Evolutionary conservation across 768 basidiomycete species (phyloP).

Genomic region (Lactarius psammicola): DNA sequence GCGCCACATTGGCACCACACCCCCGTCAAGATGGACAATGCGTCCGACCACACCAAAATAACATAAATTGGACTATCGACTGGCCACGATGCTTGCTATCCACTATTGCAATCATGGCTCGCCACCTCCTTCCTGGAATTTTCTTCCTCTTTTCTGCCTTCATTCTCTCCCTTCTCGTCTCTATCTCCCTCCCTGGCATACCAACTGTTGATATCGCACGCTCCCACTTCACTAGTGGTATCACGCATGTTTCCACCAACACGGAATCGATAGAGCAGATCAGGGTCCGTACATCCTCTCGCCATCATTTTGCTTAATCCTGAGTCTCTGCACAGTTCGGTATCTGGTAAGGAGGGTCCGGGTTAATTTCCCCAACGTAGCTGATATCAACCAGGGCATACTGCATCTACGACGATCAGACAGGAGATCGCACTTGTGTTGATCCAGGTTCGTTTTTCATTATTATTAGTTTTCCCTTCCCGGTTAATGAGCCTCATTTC

Average conservation of each 20-base stretch:
- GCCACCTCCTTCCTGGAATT: conserved; percentile 59
- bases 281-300: conserved; percentile 27
- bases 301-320: conserved; percentile 9
- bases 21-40: not conserved
- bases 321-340: conserved; percentile 51
- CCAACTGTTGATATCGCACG: conserved; percentile 66
- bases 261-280: conserved; percentile 52
- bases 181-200: conserved; percentile 70
- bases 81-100: not conserved
- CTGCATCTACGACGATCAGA: conserved; percentile 48
- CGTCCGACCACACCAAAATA: not conserved
- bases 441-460: conserved; percentile 41
- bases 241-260: conserved; percentile 28
- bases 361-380: conserved; percentile 5
- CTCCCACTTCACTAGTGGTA: conserved; percentile 45
- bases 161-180: conserved; percentile 62
- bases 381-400: conserved; percentile 48
- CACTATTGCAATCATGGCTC: conserved; percentile 33
- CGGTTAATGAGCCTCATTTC: not conserved
- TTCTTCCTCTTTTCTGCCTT: conserved; percentile 60
- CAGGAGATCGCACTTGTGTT: conserved; percentile 50
- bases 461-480: not conserved
- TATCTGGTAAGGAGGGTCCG: conserved; percentile 50
- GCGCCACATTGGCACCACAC: conserved; percentile 1
- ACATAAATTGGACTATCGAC: conserved; percentile 7